Base-by-base conservation (phyloP, 2,329 filamentous ascomycete genomes). In the Penicillium sp. region DNA sequence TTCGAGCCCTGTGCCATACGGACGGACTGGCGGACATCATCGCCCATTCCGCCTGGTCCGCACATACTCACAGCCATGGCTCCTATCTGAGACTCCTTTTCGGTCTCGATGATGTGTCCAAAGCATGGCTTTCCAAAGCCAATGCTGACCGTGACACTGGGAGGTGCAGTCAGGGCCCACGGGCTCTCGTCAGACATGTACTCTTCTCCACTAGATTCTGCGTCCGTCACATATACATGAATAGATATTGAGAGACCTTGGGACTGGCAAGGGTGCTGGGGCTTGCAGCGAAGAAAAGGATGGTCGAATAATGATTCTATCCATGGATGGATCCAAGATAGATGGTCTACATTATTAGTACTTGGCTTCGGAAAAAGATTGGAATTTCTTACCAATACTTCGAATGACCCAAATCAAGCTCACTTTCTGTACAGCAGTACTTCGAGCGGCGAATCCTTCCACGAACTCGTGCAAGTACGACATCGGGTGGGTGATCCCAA, bases 51-150 rank as follows among this genome's bases (percentile, higher is more conserved):
- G 15, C 76, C 75, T 19, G 76, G 76, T 7, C 75, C 76, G 38
- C 76, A 78, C 2, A 78, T 74, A 65, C 73, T 77, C 7, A 78
- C 75, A 5, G 74, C 75, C 68, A 77, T 68, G 7, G 74, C 74
- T 17, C 73, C 74, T 0, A 76, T 62, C 31, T 76, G 74, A 41
- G 67, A 60, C 5, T 64, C 63, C 53, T 69, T 73, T 53, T 76
- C 73, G 5, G 49, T 58, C 8, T 70, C 69, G 4, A 76, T 17
- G 7, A 73, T 54, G 8, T 65, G 56, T 5, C 56, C 57, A 38
- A 74, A 74, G 45, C 65, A 70, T 3, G 73, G 74, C 45, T 71
- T 72, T 21, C 73, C 72, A 8, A 66, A 65, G 30, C 63, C 54
- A 7, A 76, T 65, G 21, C 53, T 67, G 3, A 76, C 64, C 1